Percentiles rank a stretch among this genome's conserved stretches.
These are phyloP conservation scores for Phlegmacium glaucopus DNA, from an alignment of 768 basidiomycete species.

Conservation along the genomic window DNA sequence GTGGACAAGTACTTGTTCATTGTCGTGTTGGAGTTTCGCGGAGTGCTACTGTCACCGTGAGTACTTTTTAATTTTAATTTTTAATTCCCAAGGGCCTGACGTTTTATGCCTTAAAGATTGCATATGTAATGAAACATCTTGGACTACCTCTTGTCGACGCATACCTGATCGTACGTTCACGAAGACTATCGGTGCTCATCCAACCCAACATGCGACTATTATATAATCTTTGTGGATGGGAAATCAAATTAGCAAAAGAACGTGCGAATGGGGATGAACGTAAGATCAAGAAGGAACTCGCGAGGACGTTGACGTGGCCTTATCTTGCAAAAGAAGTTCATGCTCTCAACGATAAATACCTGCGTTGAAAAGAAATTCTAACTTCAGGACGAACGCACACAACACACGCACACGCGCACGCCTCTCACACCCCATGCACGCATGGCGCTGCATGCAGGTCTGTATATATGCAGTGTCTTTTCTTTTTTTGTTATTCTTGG, in stretches of 20 bases:
- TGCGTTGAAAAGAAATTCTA: conserved; percentile 29
- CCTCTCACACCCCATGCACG: too few relatives aligned
- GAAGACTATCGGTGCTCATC: conserved; percentile 85
- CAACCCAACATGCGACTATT: conserved; percentile 96
- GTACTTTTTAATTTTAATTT: conserved; percentile 23
- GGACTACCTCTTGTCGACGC: conserved; percentile 85
- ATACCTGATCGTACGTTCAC: conserved; percentile 88
- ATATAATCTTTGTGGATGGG: conserved; percentile 95
- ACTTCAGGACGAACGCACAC: not conserved
- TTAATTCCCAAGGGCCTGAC: conserved; percentile 1
- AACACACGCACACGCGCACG: not conserved
- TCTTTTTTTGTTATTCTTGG: conserved; percentile 1
- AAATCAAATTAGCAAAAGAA: conserved; percentile 83
- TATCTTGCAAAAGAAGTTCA: conserved; percentile 85
- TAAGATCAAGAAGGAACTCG: conserved; percentile 54
- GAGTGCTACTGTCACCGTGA: conserved; percentile 86
- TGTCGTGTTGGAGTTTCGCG: conserved; percentile 99
- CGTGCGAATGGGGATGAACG: conserved; percentile 52
- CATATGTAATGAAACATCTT: conserved; percentile 95
- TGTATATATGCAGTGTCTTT: not conserved
- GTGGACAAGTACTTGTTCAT: conserved; percentile 92
- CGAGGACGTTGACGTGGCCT: conserved; percentile 76
- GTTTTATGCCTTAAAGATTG: conserved; percentile 55
- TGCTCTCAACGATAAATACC: conserved; percentile 81
- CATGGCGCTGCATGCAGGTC: too few relatives aligned